Percentiles rank a stretch among this genome's conserved stretches.
These are phyloP conservation scores for Danielozyma ontarioensis DNA, from an alignment of 805 yeast genomes.

Conservation along the genomic window DNA sequence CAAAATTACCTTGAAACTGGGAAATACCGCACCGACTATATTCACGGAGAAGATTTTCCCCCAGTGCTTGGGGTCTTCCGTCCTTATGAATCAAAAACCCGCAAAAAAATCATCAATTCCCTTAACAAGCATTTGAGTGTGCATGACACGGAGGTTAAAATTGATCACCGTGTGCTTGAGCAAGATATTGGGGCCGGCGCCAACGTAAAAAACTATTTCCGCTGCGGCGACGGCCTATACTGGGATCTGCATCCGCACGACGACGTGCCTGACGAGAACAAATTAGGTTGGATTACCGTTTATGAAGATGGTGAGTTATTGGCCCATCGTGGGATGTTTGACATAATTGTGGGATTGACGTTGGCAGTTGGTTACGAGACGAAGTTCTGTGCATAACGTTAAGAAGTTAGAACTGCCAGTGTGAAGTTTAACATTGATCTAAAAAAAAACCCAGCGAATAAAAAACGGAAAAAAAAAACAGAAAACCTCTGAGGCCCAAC, in stretches of 20 bases:
- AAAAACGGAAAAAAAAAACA: too few relatives aligned
- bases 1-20: constrained; percentile 20
- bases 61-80: constrained; percentile 36
- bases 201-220: constrained; percentile 27
- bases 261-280: constrained; percentile 56
- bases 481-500: too few relatives aligned
- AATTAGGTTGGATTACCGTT: constrained; percentile 62
- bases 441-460: too few relatives aligned
- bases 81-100: constrained; percentile 33
- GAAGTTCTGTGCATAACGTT: too few relatives aligned
- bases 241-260: constrained; percentile 42
- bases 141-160: constrained; percentile 6
- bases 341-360: constrained; percentile 47
- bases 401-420: too few relatives aligned
- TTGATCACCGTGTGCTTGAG: constrained; percentile 4
- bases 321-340: constrained; percentile 44
- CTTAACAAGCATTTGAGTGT: constrained; percentile 19
- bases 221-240: constrained; percentile 54
- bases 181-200: constrained; percentile 20
- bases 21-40: too few relatives aligned
- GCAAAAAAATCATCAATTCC: constrained; percentile 33
- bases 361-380: constrained; percentile 46
- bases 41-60: constrained; percentile 11
- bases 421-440: too few relatives aligned
- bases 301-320: constrained; percentile 40